Base-by-base conservation (phyloP, 208 protist species). In the Borovskyia barvae region DNA sequence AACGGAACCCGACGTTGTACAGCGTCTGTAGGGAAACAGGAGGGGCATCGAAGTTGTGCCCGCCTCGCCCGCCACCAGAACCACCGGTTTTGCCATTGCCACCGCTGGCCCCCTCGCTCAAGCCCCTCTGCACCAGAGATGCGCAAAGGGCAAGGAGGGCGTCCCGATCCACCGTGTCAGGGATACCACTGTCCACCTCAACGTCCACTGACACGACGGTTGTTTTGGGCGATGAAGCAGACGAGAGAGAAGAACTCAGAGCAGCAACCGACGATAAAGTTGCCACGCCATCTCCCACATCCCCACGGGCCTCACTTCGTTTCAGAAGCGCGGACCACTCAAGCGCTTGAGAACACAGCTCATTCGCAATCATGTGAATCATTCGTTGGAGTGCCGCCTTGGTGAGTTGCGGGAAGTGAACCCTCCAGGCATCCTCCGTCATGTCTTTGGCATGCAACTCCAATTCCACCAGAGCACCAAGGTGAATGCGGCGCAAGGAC, bases 401-500 rank as follows among this genome's bases (percentile, higher is more conserved):
- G 1, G 77, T 28, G 33, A 83, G 53, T 17, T 73, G 69, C 2
- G 75, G 72, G 17, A 54, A 51, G 20, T 39, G 36, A 19, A 61
- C 40, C 20, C 53, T 19, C 80, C 82, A 90, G 35, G 45, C 58
- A 17, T 63, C 53, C 8, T 77, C 80, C 14, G 40, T 35, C n/a
- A 52, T 41, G 2, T 28, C 40, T 17, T 36, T 19, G 4, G 66
- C 62, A 7, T 48, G 15, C 2, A n/a, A n/a, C 28, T 68, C 55
- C 22, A 82, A 37, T 41, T 65, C 37, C 32, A 75, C 40, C 11
- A 78, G 70, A 15, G 47, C 57, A 22, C 49, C 56, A 2, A 94
- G 68, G 62, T 80, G 70, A 2, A 94, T 40, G 29, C 87, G 78
- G 19, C 84, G 79, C 40, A 92, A 69, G 1, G 62, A 75, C 85